Evolutionary conservation across 768 basidiomycete genomes (phyloP), one percentile per base, ranked within the genome.

Genomic region (Leccinellum luteum): DNA sequence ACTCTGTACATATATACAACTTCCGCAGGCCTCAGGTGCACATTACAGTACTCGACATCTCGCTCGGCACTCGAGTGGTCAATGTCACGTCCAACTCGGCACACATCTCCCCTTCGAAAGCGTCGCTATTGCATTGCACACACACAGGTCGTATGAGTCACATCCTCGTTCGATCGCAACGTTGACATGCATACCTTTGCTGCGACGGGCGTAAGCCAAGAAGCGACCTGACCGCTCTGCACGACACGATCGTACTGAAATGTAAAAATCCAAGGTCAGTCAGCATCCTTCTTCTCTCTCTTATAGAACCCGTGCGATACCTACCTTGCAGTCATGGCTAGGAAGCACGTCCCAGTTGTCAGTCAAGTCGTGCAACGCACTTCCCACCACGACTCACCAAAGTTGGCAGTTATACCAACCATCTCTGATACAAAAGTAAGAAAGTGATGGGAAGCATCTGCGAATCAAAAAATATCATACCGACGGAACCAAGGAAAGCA

Each of bases 291-390:
- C 13, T 2, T 13, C 19, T 21, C 14, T 23, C 43, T 35, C 8
- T 25, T 0, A 9, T 12, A 27, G 31, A 35, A 4, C 1, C 2
- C 12, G 23, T n/a, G 15, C 1, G 2, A 25, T 64, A 68, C 66
- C 66, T 64, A 68, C 66, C 66, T 63, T 15, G 64, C 66, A 4
- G 57, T 54, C 10, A 35, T 35, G 4, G 66, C 66, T 68, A 28
- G 21, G 6, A 9, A 28, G 9, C 47, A 30, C 28, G 25, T 15
- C 23, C 17, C 15, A 43, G 61, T 23, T 1, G 48, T 69, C 31
- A 59, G 7, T 17, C 35, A 48, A 32, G 17, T 15, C 15, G 2
- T 19, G 19, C 23, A 32, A 25, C 25, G 7, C 7, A 3, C n/a
- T 48, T 9, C 21, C 14, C 3, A 38, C 14, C 6, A n/a, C 4